phyloP scores from a whole-genome alignment of 2,329 filamentous ascomycete genomes.

The Colletotrichum musae region DNA sequence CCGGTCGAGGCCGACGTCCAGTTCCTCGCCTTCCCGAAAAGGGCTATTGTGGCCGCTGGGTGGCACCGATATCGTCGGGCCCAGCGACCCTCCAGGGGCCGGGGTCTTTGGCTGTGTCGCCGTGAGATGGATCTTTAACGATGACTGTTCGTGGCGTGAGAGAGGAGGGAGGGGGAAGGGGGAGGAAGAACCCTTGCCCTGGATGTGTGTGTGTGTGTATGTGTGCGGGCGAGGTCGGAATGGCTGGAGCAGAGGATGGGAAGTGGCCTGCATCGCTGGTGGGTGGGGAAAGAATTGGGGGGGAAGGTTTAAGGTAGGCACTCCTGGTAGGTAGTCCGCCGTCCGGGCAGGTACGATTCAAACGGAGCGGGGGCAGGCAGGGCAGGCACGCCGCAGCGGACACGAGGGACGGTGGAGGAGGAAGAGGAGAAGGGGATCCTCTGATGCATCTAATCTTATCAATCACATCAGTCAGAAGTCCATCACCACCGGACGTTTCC shows the following conservation, averaged over 20 bases:
- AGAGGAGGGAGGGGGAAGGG: conserved; percentile 8
- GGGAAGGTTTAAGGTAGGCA: conserved; percentile 3
- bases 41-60: conserved; percentile 22
- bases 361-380: too few species aligned
- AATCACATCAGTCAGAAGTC: conserved; percentile 35
- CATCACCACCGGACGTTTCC: conserved; percentile 24
- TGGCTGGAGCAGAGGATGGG: not conserved
- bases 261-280: not conserved
- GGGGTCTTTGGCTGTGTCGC: not conserved
- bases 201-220: not conserved
- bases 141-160: conserved; percentile 38
- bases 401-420: not conserved
- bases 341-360: too few species aligned
- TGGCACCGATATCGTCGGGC: conserved; percentile 30
- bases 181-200: conserved; percentile 1
- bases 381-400: too few species aligned
- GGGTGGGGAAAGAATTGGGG: conserved; percentile 2
- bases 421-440: conserved; percentile 5
- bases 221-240: conserved; percentile 25
- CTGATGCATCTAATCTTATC: conserved; percentile 40
- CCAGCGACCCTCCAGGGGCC: conserved; percentile 6
- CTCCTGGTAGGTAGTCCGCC: not conserved
- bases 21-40: conserved; percentile 27
- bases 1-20: conserved; percentile 11
- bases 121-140: conserved; percentile 1